These are phyloP conservation scores for Filobasidium floriforme DNA, from an alignment of 768 basidiomycete species.

Conservation along the genomic window DNA sequence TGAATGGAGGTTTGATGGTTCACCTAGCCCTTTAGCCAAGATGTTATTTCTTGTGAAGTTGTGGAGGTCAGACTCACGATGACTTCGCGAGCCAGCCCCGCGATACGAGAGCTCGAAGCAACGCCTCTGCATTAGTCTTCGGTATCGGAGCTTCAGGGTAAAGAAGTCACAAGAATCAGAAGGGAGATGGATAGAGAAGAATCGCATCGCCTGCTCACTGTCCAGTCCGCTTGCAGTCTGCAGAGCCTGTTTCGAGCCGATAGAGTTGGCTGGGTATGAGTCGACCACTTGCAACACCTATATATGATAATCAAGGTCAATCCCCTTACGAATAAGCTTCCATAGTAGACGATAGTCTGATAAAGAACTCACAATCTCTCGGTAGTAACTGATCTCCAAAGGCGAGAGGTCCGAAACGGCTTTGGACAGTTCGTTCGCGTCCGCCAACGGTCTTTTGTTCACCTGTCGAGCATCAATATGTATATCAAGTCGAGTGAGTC, in stretches of 20 bases:
- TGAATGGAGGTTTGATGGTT: no score
- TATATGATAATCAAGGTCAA: background rate
- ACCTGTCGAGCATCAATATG: slow-evolving; percentile 24
- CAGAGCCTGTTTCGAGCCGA: slow-evolving; percentile 32
- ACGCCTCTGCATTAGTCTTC: slow-evolving; percentile 27
- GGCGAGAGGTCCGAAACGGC: slow-evolving; percentile 33
- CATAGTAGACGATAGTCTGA: background rate
- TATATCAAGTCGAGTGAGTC: no score
- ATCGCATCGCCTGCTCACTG: slow-evolving; percentile 2
- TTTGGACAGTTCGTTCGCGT: slow-evolving; percentile 22
- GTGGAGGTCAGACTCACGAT: slow-evolving; percentile 32
- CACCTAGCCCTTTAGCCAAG: no score
- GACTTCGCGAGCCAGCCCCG: slow-evolving; percentile 40
- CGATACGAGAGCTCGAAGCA: slow-evolving; percentile 34
- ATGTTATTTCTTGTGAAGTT: no score
- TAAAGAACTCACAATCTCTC: slow-evolving; percentile 30
- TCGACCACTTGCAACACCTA: slow-evolving; percentile 32
- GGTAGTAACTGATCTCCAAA: slow-evolving; percentile 34
- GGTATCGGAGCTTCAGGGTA: slow-evolving; percentile 23
- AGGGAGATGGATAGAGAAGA: no score
- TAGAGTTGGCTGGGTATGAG: slow-evolving; percentile 41
- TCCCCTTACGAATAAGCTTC: background rate
- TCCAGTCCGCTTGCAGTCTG: slow-evolving; percentile 14
- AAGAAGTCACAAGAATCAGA: no score
- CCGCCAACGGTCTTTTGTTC: slow-evolving; percentile 31